Conservation (phyloP, 2,329 filamentous ascomycete genomes). For the Penicillium sp. region DNA sequence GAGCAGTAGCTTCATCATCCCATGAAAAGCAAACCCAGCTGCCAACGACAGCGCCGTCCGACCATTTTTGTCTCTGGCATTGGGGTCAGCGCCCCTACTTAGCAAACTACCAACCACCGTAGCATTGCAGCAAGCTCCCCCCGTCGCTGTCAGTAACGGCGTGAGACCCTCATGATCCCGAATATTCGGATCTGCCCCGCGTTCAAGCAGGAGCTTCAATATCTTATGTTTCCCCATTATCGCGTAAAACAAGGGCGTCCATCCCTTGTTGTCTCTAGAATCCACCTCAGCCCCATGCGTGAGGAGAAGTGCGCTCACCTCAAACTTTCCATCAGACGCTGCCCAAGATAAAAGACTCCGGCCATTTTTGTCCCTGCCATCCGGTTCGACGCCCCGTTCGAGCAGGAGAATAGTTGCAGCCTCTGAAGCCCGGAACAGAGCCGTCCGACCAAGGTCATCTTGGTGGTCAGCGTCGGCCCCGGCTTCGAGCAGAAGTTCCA, state of each 20-base stretch:
- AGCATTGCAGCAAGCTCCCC: neutral
- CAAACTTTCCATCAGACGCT: neutral
- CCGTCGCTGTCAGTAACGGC: neutral
- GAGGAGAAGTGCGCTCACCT: neutral
- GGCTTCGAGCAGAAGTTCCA: neutral
- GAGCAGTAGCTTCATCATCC: neutral
- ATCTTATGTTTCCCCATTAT: neutral
- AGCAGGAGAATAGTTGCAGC: too few relatives aligned
- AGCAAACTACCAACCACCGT: neutral
- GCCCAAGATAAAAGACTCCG: too few relatives aligned
- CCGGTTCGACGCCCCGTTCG: too few relatives aligned
- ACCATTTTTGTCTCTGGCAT: neutral
- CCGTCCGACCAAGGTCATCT: too few relatives aligned
- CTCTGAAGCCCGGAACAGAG: too few relatives aligned
- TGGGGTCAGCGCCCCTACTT: neutral
- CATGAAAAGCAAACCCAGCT: neutral
- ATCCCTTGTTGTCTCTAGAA: neutral
- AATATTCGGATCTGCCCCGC: neutral
- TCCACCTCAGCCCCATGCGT: neutral
- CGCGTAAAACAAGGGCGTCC: neutral
- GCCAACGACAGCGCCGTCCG: neutral
- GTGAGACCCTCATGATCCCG: neutral
- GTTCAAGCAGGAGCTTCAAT: neutral
- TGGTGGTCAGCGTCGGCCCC: too few relatives aligned
- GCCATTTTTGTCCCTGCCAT: too few relatives aligned